Base-by-base conservation (phyloP, 116 monocot genomes). In the Dioscorea cayenensis region DNA sequence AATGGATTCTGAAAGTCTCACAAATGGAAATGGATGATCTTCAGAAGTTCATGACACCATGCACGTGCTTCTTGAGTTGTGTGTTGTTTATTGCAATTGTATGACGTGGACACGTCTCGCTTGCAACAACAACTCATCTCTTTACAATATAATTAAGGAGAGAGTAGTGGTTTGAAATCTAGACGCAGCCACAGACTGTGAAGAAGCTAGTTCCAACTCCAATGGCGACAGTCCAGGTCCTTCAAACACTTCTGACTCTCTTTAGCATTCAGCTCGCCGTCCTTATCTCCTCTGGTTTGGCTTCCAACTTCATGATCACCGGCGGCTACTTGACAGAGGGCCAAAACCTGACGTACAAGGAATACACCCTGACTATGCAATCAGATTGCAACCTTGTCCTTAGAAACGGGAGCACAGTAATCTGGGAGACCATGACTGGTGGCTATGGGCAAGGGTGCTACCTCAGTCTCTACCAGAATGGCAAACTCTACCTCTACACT, bases 341-440 rank as follows among this genome's bases (percentile, higher is more conserved):
- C 7, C 18, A 48, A 18, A 38, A 10, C n/a, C 43, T 67, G n/a
- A 43, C 38, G 9, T 13, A 19, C 37, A 22, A 20, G 5, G n/a
- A 32, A 8, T 61, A 60, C 36, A 60, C 36, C 17, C 36, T 61
- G 17, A 61, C 36, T 5, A 6, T 71, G 36, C 61, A 71, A 37
- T 10, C 19, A 1, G 36, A 71, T 18, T 71, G 71, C 71, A 71
- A 60, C 29, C 19, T 71, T 3, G 71, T 71, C 1, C 28, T 71
- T 0, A 35, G 36, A 20, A 13, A 60, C 1, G 35, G 51, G 0
- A n/a, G 28, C 1, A 18, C 3, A 4, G 0, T 36, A 22, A 19
- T 36, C 19, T 71, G 71, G 71, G 1, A 18, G 27, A 58, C 60
- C 17, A n/a, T 11, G n/a, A 71, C 71, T 3, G 3, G 2, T 14